Percentiles rank a stretch among this genome's conserved stretches.
Evolutionary conservation across 78 protist genomes (phyloP).

Genomic region (Chrysochromulina tobinii): DNA sequence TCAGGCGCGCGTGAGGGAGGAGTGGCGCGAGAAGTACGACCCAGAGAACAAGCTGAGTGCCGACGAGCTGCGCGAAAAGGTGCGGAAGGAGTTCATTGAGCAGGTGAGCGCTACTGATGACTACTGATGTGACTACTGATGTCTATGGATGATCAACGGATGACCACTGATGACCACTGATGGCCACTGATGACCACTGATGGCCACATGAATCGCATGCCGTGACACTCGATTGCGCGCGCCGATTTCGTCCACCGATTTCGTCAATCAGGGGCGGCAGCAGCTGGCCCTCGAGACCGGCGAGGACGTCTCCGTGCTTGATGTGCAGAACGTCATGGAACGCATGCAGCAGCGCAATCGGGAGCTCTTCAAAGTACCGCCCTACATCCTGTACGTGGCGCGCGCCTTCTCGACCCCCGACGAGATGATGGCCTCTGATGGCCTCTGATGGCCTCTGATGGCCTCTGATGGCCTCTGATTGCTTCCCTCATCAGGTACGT

Average conservation of each 20-base stretch:
- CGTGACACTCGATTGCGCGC: no score
- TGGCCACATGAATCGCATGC: no score
- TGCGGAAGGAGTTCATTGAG: no score
- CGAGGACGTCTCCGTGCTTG: conserved; percentile 8
- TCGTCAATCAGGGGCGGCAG: not conserved
- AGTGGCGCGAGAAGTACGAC: conserved; percentile 13
- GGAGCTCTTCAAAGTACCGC: conserved; percentile 28
- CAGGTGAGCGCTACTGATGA: no score
- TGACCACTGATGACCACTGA: no score
- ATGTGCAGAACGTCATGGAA: conserved; percentile 20
- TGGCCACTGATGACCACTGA: no score
- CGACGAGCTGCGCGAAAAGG: conserved; percentile 17
- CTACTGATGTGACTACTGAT: no score
- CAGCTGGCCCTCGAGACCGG: not conserved
- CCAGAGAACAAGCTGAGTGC: not conserved
- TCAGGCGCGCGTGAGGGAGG: not conserved
- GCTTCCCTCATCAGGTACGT: no score
- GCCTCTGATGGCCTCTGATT: no score
- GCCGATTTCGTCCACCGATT: not conserved
- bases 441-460: no score
- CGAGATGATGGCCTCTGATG: not conserved
- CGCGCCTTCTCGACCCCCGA: conserved; percentile 27
- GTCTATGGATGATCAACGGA: no score
- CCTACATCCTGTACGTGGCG: conserved; percentile 36
- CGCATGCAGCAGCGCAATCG: not conserved